A percentile compares a stretch with the other conserved stretches of the same genome.
Evolutionary conservation across 2,329 filamentous ascomycete species (phyloP).

Genomic region (Nemania abortiva): DNA sequence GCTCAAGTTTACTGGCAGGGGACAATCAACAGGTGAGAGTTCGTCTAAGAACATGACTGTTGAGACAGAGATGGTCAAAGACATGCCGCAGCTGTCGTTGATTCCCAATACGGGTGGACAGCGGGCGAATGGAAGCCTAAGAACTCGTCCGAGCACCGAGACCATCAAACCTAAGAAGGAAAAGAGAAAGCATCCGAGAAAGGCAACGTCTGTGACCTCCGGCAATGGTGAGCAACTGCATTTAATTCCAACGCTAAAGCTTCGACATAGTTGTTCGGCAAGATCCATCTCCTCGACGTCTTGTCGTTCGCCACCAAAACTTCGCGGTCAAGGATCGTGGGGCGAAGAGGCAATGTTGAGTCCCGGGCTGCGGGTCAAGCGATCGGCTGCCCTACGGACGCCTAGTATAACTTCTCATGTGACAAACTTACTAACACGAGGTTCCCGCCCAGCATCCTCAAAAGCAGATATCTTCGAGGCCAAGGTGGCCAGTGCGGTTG

Average conservation of each 20-base stretch:
- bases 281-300: conserved; percentile 52
- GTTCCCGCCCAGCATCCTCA: conserved; percentile 75
- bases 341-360: conserved; percentile 47
- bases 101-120: conserved; percentile 73
- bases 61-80: conserved; percentile 94
- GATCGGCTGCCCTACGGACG: conserved; percentile 43
- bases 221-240: conserved; percentile 74
- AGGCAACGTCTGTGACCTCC: conserved; percentile 76
- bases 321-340: conserved; percentile 52
- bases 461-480: conserved; percentile 99
- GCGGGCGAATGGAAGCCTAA: conserved; percentile 77
- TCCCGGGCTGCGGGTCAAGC: conserved; percentile 42
- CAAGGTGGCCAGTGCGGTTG: conserved; percentile 94
- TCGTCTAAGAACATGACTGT: conserved; percentile 93
- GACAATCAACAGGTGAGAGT: conserved; percentile 76
- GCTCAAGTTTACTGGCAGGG: conserved; percentile 74
- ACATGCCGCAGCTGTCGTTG: conserved; percentile 85
- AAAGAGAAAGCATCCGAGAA: conserved; percentile 82
- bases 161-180: conserved; percentile 96
- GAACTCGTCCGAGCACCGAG: conserved; percentile 91
- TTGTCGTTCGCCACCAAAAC: conserved; percentile 53
- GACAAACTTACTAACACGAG: conserved; percentile 60
- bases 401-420: conserved; percentile 55
- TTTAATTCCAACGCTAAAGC: conserved; percentile 49
- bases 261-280: conserved; percentile 58